These are phyloP conservation scores for Scheffersomyces spartinae DNA, from an alignment of 805 yeast genomes.

Conservation along the genomic window DNA sequence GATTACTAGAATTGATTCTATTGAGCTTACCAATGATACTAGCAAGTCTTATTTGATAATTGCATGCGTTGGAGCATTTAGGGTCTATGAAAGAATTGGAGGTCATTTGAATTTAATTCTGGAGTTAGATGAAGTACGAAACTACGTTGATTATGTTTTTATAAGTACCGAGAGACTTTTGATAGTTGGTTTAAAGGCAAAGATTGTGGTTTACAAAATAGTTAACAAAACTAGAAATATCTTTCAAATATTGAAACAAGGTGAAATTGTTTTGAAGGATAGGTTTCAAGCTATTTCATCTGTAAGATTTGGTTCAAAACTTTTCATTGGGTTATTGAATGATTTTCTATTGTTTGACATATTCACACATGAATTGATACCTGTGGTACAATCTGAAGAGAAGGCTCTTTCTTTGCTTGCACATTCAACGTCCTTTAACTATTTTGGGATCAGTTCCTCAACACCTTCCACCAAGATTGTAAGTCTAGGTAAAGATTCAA, in stretches of 20 bases:
- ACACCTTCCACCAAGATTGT: conserved; percentile 18
- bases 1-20: conserved; percentile 8
- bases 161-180: conserved; percentile 11
- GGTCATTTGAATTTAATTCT: conserved; percentile 20
- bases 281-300: conserved; percentile 13
- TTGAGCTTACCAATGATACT: conserved; percentile 9
- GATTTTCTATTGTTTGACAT: conserved; percentile 17
- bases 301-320: conserved; percentile 4
- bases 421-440: conserved; percentile 20
- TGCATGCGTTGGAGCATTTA: conserved; percentile 12
- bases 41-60: conserved; percentile 15
- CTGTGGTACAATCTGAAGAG: conserved; percentile 13
- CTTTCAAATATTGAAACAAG: conserved; percentile 12
- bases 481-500: conserved; percentile 4
- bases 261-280: conserved; percentile 19
- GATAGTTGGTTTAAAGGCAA: conserved; percentile 18
- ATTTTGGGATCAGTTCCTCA: conserved; percentile 23
- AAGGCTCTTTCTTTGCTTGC: conserved; percentile 8
- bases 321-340: conserved; percentile 14
- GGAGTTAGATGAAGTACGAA: conserved; percentile 13
- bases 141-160: conserved; percentile 9
- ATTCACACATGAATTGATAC: conserved; percentile 7
- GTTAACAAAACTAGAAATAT: conserved; percentile 19
- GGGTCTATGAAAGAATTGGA: conserved; percentile 20
- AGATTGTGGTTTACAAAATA: conserved; percentile 14